These are phyloP conservation scores for Sarcomyxa edulis DNA, from an alignment of 768 basidiomycete genomes.

Conservation along the genomic window DNA sequence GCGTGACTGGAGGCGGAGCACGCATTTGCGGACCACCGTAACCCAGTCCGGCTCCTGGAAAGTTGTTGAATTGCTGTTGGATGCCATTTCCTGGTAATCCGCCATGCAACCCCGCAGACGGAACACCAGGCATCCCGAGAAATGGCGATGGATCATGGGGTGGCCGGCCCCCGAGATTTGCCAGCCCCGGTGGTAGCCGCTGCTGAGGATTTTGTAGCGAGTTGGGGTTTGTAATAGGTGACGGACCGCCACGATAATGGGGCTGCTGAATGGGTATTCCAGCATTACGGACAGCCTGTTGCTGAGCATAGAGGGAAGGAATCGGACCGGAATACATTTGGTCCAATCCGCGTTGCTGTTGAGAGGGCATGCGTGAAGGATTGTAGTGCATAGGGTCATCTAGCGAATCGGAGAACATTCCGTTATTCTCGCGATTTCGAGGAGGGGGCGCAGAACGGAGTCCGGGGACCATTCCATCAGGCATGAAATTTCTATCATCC, in stretches of 20 bases:
- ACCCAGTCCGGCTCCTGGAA: conserved; percentile 36
- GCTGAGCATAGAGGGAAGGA: conserved; percentile 48
- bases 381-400: conserved; percentile 63
- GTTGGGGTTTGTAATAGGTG: conserved; percentile 48
- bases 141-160: conserved; percentile 76
- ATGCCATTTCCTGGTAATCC: conserved; percentile 41
- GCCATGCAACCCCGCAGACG: conserved; percentile 39
- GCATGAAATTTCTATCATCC: conserved; percentile 74
- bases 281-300: conserved; percentile 41
- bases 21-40: conserved; percentile 50
- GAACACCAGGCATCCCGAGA: conserved; percentile 41
- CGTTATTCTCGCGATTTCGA: conserved; percentile 50
- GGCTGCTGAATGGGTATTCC: conserved; percentile 53
- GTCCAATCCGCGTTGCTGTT: conserved; percentile 47
- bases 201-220: conserved; percentile 45
- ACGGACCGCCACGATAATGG: conserved; percentile 67
- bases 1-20: conserved; percentile 39
- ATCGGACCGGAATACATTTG: conserved; percentile 49
- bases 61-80: conserved; percentile 48
- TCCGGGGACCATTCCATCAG: conserved; percentile 84
- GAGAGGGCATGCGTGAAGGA: conserved; percentile 47
- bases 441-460: conserved; percentile 63
- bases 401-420: conserved; percentile 50
- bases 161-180: conserved; percentile 77
- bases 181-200: conserved; percentile 73